These are phyloP conservation scores for Salvia sclarea DNA, from an alignment of 305 asterid species.

Conservation along the genomic window DNA sequence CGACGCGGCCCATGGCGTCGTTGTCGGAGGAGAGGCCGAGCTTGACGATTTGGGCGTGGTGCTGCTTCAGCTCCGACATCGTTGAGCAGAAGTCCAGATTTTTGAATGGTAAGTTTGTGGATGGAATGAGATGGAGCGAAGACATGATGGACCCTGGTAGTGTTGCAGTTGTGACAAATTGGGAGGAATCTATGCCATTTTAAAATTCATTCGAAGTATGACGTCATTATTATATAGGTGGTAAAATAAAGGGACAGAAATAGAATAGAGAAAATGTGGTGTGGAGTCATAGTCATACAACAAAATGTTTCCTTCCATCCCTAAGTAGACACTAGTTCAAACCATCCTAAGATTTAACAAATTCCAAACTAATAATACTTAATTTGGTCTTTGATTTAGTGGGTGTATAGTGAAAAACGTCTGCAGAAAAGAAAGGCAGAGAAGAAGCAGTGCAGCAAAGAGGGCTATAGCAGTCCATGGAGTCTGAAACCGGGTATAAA, in stretches of 20 bases:
- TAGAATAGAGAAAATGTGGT: too few species aligned
- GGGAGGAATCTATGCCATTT: too few species aligned
- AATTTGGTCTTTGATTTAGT: too few species aligned
- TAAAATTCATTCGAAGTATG: too few species aligned
- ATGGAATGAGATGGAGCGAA: constrained; percentile 26
- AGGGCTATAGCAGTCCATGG: constrained; percentile 38
- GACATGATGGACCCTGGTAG: constrained; percentile 26
- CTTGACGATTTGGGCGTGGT: constrained; percentile 69
- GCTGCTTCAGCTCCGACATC: constrained; percentile 66
- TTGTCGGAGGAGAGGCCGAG: constrained; percentile 66
- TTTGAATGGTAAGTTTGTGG: constrained; percentile 43
- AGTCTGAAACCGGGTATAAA: constrained; percentile 28
- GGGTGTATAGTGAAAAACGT: constrained; percentile 20
- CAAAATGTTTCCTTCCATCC: too few species aligned
- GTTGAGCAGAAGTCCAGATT: constrained; percentile 59
- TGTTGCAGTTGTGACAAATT: not conserved
- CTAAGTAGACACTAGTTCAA: too few species aligned
- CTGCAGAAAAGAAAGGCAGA: constrained; percentile 33
- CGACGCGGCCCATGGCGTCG: constrained; percentile 66
- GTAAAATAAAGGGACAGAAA: too few species aligned
- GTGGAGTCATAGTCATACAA: too few species aligned
- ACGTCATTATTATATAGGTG: too few species aligned
- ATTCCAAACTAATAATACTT: not conserved
- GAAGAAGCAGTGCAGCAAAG: constrained; percentile 33
- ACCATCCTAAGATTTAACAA: too few species aligned